A percentile compares a stretch with the other conserved stretches of the same genome.
phyloP scores from a whole-genome alignment of 768 basidiomycete genomes.

The Rhodosporidiobolus odoratus region DNA sequence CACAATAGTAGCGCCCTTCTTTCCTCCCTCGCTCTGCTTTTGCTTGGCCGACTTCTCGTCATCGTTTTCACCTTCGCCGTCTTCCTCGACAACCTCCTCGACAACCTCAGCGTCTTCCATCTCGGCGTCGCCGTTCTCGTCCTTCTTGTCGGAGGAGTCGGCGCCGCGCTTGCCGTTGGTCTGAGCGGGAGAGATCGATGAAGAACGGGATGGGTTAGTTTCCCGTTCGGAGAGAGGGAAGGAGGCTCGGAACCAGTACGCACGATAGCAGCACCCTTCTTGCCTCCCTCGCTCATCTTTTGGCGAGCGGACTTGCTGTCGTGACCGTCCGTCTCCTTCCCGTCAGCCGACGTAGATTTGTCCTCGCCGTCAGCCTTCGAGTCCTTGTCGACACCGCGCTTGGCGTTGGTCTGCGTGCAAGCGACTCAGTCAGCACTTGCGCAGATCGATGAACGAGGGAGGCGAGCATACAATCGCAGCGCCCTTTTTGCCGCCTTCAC shows the following conservation, averaged over 20 bases:
- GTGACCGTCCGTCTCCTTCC: neutral
- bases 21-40: neutral
- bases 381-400: neutral
- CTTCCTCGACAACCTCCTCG: too few species aligned
- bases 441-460: neutral
- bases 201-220: neutral
- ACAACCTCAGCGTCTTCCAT: neutral
- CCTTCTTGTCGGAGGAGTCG: too few species aligned
- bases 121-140: neutral
- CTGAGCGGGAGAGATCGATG: neutral
- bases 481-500: conserved; percentile 17
- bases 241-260: neutral
- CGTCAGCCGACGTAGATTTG: neutral
- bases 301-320: conserved; percentile 1
- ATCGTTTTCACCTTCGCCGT: neutral
- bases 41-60: neutral
- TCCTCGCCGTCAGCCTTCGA: neutral
- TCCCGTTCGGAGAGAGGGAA: neutral
- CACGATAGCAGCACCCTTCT: conserved; percentile 29
- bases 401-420: neutral
- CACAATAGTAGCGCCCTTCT: conserved; percentile 31
- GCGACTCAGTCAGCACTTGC: neutral
- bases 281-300: conserved; percentile 13
- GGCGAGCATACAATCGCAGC: conserved; percentile 10
- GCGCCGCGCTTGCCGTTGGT: conserved; percentile 6